Evolutionary conservation across 805 yeast genomes (phyloP), one percentile per base, ranked within the genome.

Genomic region (Blastobotrys chiropterorum): DNA sequence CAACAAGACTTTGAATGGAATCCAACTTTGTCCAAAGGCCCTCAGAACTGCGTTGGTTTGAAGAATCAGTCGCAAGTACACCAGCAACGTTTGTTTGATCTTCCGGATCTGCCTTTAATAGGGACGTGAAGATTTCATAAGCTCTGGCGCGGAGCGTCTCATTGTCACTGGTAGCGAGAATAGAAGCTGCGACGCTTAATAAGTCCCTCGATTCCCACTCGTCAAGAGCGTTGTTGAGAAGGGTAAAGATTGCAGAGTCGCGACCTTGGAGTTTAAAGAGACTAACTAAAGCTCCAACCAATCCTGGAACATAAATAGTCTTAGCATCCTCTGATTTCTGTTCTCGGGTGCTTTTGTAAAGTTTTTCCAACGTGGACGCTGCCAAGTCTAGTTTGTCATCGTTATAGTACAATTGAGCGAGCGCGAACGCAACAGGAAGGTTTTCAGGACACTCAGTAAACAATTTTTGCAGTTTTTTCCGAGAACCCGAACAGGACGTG

Each of bases 231-330:
- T 59, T 58, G 3, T 57, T 47, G 45, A 77, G 65, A 16, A 76
- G 59, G 1, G 60, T 61, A 1, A 55, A 49, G 20, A 69, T 70
- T 46, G 68, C 62, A 44, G 62, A 62, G 26, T 62, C 63, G 45
- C 76, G 68, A 43, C 77, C 74, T 44, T 74, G 64, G 11, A 63
- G 54, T 55, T 79, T 83, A 62, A 77, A 80, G 4, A 83, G 60
- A 13, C 78, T 70, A 7, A 77, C 69, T 26, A 82, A 65, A 3
- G 76, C 66, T 22, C 81, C 79, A 40, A 77, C 69, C 44, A 84
- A 62, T 2, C 79, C 78, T 2, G 86, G 83, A 3, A 59, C 52
- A 3, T 62, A 43, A 26, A 26, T n/a, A 21, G 56, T 51, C 40
- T 21, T 39, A 5, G n/a, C 26, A 31, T n/a, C 45, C 1, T 39